These are phyloP conservation scores for Pyrrhoderma lamaoense DNA, from an alignment of 1,284 basidiomycete genomes.

Conservation along the genomic window DNA sequence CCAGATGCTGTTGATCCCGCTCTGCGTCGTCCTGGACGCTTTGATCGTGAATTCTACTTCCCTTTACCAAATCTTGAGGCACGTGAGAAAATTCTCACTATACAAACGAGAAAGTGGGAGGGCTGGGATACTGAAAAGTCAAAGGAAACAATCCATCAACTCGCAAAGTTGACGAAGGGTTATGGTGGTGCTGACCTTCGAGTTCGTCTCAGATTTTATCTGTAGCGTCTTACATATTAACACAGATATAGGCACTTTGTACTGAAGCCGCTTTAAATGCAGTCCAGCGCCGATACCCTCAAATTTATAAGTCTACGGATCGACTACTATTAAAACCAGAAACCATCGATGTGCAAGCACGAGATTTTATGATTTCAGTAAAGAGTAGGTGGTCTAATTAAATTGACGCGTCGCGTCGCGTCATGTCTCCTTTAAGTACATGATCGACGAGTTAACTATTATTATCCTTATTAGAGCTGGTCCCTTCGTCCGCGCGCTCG, in stretches of 20 bases:
- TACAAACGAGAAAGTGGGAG: constrained; percentile 90
- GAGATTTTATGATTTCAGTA: constrained; percentile 97
- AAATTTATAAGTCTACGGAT: constrained; percentile 93
- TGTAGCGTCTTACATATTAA: constrained; percentile 2
- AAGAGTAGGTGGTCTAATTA: constrained; percentile 62
- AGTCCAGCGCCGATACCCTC: constrained; percentile 92
- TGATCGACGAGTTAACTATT: constrained; percentile 11
- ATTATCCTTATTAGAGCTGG: constrained; percentile 52
- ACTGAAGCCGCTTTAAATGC: constrained; percentile 97
- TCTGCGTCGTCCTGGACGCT: constrained; percentile 87
- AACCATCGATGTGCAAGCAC: constrained; percentile 78
- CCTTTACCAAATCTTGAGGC: constrained; percentile 83
- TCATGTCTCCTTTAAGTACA: constrained; percentile 6
- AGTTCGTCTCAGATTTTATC: constrained; percentile 40
- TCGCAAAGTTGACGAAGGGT: constrained; percentile 92
- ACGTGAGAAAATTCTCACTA: constrained; percentile 81
- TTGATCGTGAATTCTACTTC: constrained; percentile 99
- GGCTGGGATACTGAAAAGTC: constrained; percentile 63
- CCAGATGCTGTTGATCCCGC: constrained; percentile 98
- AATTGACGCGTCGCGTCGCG: constrained; percentile 5
- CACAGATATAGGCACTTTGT: constrained; percentile 65
- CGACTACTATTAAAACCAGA: constrained; percentile 82
- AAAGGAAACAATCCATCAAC: constrained; percentile 52
- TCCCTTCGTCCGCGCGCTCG: constrained; percentile 92
- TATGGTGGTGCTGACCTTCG: constrained; percentile 97